Base-by-base conservation (phyloP, 768 basidiomycete species). In the Amanita thiersii region DNA sequence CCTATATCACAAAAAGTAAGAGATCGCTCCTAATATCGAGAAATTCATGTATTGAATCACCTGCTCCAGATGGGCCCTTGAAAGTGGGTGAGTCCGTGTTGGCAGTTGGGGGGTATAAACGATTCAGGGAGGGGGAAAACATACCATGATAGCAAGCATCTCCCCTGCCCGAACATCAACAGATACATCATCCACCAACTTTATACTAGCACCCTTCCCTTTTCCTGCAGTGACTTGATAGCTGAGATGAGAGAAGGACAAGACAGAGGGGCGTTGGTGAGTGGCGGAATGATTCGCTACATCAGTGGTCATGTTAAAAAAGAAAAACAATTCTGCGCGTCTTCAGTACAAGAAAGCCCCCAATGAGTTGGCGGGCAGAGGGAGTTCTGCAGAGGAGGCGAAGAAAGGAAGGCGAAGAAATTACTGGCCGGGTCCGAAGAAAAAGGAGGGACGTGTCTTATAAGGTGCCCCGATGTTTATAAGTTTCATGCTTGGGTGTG, bases 1-100 rank as follows among this genome's bases (percentile, higher is more conserved):
- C 68, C 66, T 66, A 37, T 25, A 10, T 14, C 21, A 12, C 8
- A 11, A 15, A 4, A 18, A 6, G 17, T 2, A 35, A 9, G 14
- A 40, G 19, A 43, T 25, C 33, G 20, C 8, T 40, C 15, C 23
- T 24, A 17, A 37, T 5, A 19, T 28, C n/a, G n/a, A n/a, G n/a
- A n/a, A n/a, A n/a, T 32, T 9, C 7, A 25, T 8, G 20, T 28
- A 10, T 7, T 4, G 39, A 52, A 57, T 39, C 28, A 62, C 66
- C 66, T 48, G 68, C 65, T 14, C 68, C 68, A n/a, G 68, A 70
- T 1, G 68, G 66, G 3, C 68, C 68, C 68, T 69, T 47, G 1
- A 34, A 32, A 14, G 12, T 11, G 17, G 18, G 11, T 40, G 20
- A 38, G 10, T 24, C 9, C 23, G 29, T 30, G 6, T 33, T 45